These are phyloP conservation scores for Peribolospora kevripleyi DNA, from an alignment of 768 basidiomycete genomes.

Conservation along the genomic window DNA sequence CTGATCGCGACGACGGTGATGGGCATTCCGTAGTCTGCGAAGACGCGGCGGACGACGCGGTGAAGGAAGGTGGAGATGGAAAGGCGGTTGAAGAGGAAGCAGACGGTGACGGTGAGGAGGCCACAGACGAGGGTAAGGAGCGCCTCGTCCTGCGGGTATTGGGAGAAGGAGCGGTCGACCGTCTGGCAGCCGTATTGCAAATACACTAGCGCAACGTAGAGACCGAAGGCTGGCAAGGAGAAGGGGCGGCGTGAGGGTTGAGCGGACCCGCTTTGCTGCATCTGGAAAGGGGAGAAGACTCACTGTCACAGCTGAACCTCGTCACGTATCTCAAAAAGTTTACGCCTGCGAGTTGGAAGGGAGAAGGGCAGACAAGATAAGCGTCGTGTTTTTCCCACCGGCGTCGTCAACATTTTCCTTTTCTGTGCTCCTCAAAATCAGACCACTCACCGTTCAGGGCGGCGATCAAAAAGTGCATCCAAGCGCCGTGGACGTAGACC, in stretches of 20 bases:
- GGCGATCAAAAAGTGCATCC: background rate
- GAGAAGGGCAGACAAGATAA: too few relatives aligned
- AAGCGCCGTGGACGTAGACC: conserved; percentile 85
- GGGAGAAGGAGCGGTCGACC: conserved; percentile 42
- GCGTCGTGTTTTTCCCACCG: too few relatives aligned
- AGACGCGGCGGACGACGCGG: conserved; percentile 44
- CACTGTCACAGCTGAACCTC: too few relatives aligned
- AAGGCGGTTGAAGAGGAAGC: conserved; percentile 46
- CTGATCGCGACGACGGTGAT: conserved; percentile 53
- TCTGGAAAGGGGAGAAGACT: conserved; percentile 8
- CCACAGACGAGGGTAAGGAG: conserved; percentile 46
- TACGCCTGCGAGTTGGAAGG: too few relatives aligned
- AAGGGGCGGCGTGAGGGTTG: conserved; percentile 25
- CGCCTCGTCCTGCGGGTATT: conserved; percentile 24
- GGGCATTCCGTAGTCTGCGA: conserved; percentile 77
- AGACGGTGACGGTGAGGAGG: conserved; percentile 45
- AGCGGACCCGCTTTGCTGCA: conserved; percentile 60
- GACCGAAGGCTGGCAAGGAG: conserved; percentile 77
- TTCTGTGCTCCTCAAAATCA: too few relatives aligned
- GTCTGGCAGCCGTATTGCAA: conserved; percentile 75
- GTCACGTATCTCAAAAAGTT: too few relatives aligned
- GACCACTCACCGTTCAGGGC: too few relatives aligned
- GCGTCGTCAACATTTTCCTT: too few relatives aligned
- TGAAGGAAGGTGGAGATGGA: conserved; percentile 45
- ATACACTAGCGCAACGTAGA: conserved; percentile 49